These are phyloP conservation scores for Stentor roeselii DNA, from an alignment of 73 alveolate genomes.

Conservation along the genomic window DNA sequence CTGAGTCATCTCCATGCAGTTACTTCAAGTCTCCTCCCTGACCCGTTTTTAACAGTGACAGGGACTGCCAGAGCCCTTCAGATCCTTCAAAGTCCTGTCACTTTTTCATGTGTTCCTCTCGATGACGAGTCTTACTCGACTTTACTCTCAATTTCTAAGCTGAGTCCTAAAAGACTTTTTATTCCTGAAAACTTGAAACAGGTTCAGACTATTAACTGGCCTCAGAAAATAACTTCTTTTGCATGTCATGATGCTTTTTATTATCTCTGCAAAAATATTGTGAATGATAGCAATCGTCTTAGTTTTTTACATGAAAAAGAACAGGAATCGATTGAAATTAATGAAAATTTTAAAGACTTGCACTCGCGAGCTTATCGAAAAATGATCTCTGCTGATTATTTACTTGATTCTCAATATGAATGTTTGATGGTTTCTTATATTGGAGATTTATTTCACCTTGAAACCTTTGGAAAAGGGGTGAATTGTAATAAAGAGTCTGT, in stretches of 20 bases:
- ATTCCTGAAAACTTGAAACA: background rate
- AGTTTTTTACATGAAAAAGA: background rate
- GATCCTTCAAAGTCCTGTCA: background rate
- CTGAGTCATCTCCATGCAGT: background rate
- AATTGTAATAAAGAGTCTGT: too few relatives aligned
- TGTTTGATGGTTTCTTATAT: too few relatives aligned
- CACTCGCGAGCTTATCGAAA: too few relatives aligned
- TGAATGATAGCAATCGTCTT: background rate
- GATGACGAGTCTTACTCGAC: background rate
- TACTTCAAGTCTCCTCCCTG: background rate
- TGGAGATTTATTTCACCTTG: too few relatives aligned
- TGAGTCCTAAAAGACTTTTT: background rate
- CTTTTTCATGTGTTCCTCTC: background rate
- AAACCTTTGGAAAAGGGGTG: too few relatives aligned
- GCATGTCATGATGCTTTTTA: background rate
- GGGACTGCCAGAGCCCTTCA: background rate
- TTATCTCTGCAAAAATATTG: too few relatives aligned
- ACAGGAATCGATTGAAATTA: too few relatives aligned
- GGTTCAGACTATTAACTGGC: background rate
- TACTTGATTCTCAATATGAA: too few relatives aligned
- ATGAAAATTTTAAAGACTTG: too few relatives aligned
- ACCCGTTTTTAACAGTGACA: background rate
- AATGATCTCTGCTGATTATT: too few relatives aligned
- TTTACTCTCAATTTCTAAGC: background rate
- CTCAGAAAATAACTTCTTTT: background rate